Conservation (phyloP, 306 rosid genomes). For the Delonix regia region DNA sequence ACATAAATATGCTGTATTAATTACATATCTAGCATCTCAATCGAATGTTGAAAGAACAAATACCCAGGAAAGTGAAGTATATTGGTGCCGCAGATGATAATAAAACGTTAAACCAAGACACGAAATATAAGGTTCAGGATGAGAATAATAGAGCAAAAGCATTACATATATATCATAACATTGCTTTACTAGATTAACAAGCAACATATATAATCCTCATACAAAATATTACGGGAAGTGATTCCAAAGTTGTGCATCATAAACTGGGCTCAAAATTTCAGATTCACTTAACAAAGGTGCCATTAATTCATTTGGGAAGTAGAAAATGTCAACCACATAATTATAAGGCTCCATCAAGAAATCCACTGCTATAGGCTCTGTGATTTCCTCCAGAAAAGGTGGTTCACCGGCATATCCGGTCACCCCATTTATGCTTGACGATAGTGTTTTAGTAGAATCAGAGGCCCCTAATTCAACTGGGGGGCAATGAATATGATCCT, state of each 20-base stretch:
- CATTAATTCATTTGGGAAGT: slow-evolving; percentile 9
- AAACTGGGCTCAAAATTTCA: slow-evolving; percentile 27
- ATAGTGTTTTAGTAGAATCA: background rate
- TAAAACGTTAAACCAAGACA: too few species aligned
- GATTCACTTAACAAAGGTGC: slow-evolving; percentile 17
- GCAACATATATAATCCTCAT: too few species aligned
- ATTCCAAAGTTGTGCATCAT: slow-evolving; percentile 23
- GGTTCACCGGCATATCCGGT: background rate
- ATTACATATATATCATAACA: background rate
- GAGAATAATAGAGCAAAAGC: background rate
- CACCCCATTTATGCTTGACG: background rate
- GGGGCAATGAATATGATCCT: background rate
- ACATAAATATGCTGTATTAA: too few species aligned
- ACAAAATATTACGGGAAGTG: background rate
- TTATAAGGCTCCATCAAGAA: slow-evolving; percentile 55
- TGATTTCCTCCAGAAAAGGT: too few species aligned
- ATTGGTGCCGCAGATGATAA: too few species aligned
- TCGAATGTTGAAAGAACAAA: too few species aligned
- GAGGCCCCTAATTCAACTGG: background rate
- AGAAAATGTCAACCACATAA: slow-evolving; percentile 32
- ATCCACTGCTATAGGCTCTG: background rate
- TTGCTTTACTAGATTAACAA: too few species aligned
- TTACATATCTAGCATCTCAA: too few species aligned
- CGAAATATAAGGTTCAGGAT: background rate
- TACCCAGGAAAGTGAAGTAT: too few species aligned